A percentile compares a stretch with the other conserved stretches of the same genome.
These are phyloP conservation scores for Candida arabinofermentans DNA, from an alignment of 805 yeast genomes.

Conservation along the genomic window DNA sequence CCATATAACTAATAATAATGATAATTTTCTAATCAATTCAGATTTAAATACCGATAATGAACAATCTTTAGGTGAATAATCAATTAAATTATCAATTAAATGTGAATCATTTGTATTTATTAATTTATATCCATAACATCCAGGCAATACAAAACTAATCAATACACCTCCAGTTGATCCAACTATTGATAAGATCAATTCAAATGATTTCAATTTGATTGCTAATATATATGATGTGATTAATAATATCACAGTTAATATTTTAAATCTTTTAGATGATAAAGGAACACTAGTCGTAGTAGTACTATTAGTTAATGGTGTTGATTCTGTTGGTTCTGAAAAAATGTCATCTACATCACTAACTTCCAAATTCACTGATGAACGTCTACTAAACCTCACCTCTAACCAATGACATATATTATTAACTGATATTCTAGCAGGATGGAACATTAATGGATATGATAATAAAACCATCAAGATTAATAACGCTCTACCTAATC, in stretches of 20 bases:
- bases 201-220: constrained; percentile 56
- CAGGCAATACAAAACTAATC: constrained; percentile 75
- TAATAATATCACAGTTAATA: constrained; percentile 46
- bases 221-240: constrained; percentile 52
- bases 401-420: constrained; percentile 52
- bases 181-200: constrained; percentile 64
- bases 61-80: constrained; percentile 22
- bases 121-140: constrained; percentile 64
- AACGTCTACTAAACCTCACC: no score
- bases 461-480: constrained; percentile 73
- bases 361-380: not conserved
- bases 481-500: constrained; percentile 55
- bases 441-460: constrained; percentile 78
- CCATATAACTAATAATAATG: constrained; percentile 46
- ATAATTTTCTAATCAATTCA: constrained; percentile 11
- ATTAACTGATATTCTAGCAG: constrained; percentile 69
- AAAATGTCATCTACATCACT: not conserved
- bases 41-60: constrained; percentile 20
- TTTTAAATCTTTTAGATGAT: constrained; percentile 45
- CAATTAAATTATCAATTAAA: constrained; percentile 10
- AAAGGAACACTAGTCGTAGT: no score
- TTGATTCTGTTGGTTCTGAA: not conserved
- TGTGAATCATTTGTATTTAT: constrained; percentile 31
- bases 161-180: constrained; percentile 85
- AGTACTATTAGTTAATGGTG: no score